Percentiles rank a stretch among this genome's conserved stretches.
Conservation (phyloP, 225 moss, liverwort and hornwort species). For the Physcomitrellopsis africana region DNA sequence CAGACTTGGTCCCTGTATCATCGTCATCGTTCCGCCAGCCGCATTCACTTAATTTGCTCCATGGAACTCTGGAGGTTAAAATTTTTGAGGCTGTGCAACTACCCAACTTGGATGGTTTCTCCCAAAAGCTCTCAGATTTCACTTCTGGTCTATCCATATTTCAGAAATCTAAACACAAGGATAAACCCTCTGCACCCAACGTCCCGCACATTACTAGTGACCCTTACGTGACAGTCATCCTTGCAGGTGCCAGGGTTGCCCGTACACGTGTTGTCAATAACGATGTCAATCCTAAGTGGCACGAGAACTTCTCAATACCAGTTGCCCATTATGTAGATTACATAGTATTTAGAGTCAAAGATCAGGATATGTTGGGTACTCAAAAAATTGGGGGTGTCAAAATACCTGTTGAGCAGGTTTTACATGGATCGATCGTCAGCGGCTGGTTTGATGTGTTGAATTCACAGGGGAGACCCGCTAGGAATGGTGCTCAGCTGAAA, state of each 20-base stretch:
- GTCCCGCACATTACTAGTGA: conserved; percentile 79
- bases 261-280: conserved; percentile 88
- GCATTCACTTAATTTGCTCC: conserved; percentile 42
- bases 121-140: conserved; percentile 75
- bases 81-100: conserved; percentile 64
- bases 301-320: conserved; percentile 80
- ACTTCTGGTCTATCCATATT: conserved; percentile 71
- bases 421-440: conserved; percentile 52
- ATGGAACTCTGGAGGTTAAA: conserved; percentile 82
- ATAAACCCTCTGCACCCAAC: conserved; percentile 47
- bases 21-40: conserved; percentile 22
- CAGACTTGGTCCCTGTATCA: not conserved
- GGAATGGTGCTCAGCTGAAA: conserved; percentile 59
- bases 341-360: conserved; percentile 77
- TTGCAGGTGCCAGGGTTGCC: conserved; percentile 79
- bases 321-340: conserved; percentile 75
- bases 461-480: conserved; percentile 55
- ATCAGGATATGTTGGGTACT: conserved; percentile 90
- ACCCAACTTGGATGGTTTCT: conserved; percentile 94
- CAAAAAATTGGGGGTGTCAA: conserved; percentile 90
- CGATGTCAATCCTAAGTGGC: conserved; percentile 74
- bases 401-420: conserved; percentile 59
- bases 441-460: conserved; percentile 78
- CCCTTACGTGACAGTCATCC: conserved; percentile 85
- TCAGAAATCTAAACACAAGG: conserved; percentile 48